phyloP scores from a whole-genome alignment of 129 eudicot species.

The Flaveria sonorensis region DNA sequence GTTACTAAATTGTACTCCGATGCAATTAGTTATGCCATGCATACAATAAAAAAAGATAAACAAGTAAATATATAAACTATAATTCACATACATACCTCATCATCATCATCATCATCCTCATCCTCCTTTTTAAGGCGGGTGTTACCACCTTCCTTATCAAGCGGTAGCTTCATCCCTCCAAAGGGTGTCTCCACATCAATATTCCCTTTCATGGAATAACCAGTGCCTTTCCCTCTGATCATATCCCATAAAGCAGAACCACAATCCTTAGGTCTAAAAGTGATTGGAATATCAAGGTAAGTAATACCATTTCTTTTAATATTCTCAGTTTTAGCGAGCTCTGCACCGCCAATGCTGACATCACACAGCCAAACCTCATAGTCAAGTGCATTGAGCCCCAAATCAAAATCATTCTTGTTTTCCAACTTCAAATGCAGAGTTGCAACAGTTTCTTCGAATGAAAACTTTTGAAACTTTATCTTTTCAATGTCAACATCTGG shows the following conservation, averaged over 20 bases:
- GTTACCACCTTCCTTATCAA: slow-evolving; percentile 80
- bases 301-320: slow-evolving; percentile 62
- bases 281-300: slow-evolving; percentile 75
- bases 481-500: slow-evolving; percentile 95
- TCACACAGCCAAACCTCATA: slow-evolving; percentile 89
- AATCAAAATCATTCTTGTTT: slow-evolving; percentile 88
- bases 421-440: slow-evolving; percentile 81
- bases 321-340: slow-evolving; percentile 58
- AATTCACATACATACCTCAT: slow-evolving; percentile 52
- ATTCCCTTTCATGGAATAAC: slow-evolving; percentile 89
- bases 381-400: slow-evolving; percentile 76
- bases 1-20: not conserved
- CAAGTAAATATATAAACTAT: not conserved
- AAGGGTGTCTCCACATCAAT: slow-evolving; percentile 92
- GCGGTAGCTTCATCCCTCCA: slow-evolving; percentile 96
- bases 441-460: slow-evolving; percentile 89
- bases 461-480: slow-evolving; percentile 75
- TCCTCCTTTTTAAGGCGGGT: slow-evolving; percentile 84
- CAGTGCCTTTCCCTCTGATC: slow-evolving; percentile 98
- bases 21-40: not conserved
- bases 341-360: slow-evolving; percentile 87
- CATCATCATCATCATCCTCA: slow-evolving; percentile 66
- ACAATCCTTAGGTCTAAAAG: slow-evolving; percentile 94
- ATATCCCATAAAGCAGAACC: slow-evolving; percentile 99
- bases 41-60: not conserved